Conservation (phyloP, 2,329 filamentous ascomycete genomes). For the Ophiostoma ulmi region DNA sequence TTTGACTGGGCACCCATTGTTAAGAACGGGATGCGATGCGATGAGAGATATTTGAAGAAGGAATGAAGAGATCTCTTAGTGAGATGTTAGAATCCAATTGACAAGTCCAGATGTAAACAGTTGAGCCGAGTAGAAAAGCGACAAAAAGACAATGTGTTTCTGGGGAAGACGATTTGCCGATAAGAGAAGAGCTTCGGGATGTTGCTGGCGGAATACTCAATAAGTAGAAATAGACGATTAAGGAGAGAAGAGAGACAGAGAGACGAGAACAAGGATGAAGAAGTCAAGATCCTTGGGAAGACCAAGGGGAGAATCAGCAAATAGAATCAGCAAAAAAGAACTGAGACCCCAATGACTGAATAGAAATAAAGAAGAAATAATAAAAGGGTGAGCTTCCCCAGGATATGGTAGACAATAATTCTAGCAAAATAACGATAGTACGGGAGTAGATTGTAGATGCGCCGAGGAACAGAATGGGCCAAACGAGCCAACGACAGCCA, state of each 20-base stretch:
- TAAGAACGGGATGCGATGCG: background rate
- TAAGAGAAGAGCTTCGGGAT: constrained; percentile 2
- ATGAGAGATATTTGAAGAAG: background rate
- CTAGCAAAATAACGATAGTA: background rate
- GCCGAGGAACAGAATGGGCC: constrained; percentile 22
- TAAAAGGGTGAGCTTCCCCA: background rate
- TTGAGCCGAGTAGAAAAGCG: background rate
- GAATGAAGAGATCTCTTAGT: background rate
- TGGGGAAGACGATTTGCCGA: constrained; percentile 8
- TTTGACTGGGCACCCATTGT: constrained; percentile 55
- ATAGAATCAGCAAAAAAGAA: too few relatives aligned
- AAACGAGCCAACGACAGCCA: constrained; percentile 18
- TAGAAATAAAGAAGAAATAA: background rate
- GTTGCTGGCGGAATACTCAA: constrained; percentile 10
- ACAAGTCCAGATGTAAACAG: background rate
- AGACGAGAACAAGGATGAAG: background rate
- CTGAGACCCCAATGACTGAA: background rate
- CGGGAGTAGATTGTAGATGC: background rate
- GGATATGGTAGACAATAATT: background rate
- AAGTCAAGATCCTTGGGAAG: background rate
- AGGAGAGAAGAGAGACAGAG: background rate
- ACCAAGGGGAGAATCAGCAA: constrained; percentile 1
- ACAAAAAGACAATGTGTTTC: background rate
- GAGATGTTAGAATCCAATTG: background rate
- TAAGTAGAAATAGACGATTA: constrained; percentile 2